Conservation (phyloP, 2,329 filamentous ascomycete species). For the Diplodia corticola region DNA sequence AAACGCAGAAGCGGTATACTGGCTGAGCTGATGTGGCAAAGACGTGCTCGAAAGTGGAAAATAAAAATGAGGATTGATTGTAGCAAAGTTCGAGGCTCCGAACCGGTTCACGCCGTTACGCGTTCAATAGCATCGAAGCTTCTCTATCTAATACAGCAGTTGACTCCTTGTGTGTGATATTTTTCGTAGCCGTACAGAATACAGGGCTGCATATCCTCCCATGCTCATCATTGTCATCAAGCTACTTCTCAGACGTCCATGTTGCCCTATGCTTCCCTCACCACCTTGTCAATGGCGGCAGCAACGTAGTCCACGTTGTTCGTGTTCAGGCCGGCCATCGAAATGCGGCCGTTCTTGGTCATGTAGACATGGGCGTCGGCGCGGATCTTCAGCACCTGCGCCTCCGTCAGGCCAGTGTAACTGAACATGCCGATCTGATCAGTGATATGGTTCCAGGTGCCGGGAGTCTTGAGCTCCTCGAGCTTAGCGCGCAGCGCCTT, state of each 20-base stretch:
- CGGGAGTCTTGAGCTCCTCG: slow-evolving; percentile 81
- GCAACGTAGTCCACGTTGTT: slow-evolving; percentile 92
- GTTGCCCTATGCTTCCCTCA: slow-evolving; percentile 52
- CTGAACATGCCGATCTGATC: slow-evolving; percentile 99
- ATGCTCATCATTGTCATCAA: neutral
- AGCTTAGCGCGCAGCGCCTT: slow-evolving; percentile 74
- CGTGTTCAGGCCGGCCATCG: slow-evolving; percentile 96
- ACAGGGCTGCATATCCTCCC: neutral
- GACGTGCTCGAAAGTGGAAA: too few relatives aligned
- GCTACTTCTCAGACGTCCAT: slow-evolving; percentile 21
- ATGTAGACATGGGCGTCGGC: slow-evolving; percentile 78
- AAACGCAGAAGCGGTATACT: too few relatives aligned
- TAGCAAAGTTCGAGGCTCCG: neutral
- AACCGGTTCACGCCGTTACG: neutral
- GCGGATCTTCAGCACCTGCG: slow-evolving; percentile 70
- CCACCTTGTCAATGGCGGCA: slow-evolving; percentile 81
- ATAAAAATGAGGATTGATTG: neutral
- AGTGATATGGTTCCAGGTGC: slow-evolving; percentile 95
- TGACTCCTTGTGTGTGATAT: neutral
- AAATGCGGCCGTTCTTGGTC: slow-evolving; percentile 97
- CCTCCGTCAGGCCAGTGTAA: slow-evolving; percentile 77
- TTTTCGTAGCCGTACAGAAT: neutral
- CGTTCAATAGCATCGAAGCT: neutral
- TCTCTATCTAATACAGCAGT: slow-evolving; percentile 2
- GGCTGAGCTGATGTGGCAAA: too few relatives aligned